Evolutionary conservation across 2,329 filamentous ascomycete species (phyloP), one percentile per base, ranked within the genome.

Genomic region (Aspergillus terreus): DNA sequence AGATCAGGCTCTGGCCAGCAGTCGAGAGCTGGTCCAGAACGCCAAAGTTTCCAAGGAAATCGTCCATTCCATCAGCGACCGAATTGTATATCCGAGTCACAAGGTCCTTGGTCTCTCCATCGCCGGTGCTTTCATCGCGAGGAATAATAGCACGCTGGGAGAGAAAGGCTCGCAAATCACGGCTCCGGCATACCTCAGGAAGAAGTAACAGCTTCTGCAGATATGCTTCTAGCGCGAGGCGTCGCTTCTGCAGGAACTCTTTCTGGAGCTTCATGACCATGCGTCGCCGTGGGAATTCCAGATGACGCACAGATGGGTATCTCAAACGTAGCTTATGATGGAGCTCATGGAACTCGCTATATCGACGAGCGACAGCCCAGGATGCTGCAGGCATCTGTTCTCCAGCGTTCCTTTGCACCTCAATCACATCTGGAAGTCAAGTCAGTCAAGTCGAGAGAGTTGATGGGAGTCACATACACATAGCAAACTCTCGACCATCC

Each of bases 301-400:
- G 80, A 58, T 90, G 84, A 45, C 92, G 84, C 14, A 97, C 91
- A 14, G 90, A 92, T 0, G 91, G 85, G 63, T 96, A 99, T 55
- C 87, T 84, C 36, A 85, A 81, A 48, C 94, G 86, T 23, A 99
- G 79, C 50, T 87, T 87, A 67, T 96, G 94, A 67, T 99, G 90
- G 15, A 99, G 82, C 57, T 96, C 92, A 63, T 95, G 91, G 63
- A 99, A 99, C 70, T 97, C 92, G 73, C 91, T 96, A 68, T 99
- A 99, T 58, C 94, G 83, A 51, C 92, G 83, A n/a, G 90, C 88
- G 41, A 99, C 85, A 12, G 87, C 84, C 94, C 94, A 99, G 3
- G 89, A 88, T 0, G 92, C 92, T n/a, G 92, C 90, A 3, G 92
- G 89, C 88, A 97, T 95, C 69, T 95, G 90, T 65, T 97, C 92